phyloP scores from a whole-genome alignment of 2,329 filamentous ascomycete genomes.

The Aureobasidium lini region DNA sequence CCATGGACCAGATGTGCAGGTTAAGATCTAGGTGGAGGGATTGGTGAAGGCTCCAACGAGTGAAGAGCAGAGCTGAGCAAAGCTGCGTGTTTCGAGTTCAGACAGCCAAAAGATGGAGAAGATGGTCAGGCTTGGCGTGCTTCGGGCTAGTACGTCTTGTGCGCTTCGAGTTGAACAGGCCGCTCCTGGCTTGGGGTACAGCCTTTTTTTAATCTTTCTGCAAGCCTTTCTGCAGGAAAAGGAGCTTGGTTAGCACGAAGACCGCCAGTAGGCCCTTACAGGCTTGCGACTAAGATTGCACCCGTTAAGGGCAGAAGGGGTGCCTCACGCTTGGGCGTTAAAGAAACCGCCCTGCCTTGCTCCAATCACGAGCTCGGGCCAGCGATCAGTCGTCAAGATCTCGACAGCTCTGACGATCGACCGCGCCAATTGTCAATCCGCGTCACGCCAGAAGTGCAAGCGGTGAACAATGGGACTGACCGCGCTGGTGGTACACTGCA shows the following conservation, averaged over 20 bases:
- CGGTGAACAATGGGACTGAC: slow-evolving; percentile 12
- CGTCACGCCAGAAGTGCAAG: slow-evolving; percentile 13
- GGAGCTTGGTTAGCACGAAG: slow-evolving; percentile 11
- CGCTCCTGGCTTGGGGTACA: slow-evolving; percentile 2
- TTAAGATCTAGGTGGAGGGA: neutral
- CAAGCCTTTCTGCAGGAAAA: slow-evolving; percentile 12
- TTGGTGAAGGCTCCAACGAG: neutral
- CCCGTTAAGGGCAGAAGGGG: slow-evolving; percentile 14
- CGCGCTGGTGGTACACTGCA: slow-evolving; percentile 4
- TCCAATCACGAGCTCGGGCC: slow-evolving; percentile 12
- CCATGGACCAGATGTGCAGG: slow-evolving; percentile 30
- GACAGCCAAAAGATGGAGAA: slow-evolving; percentile 6
- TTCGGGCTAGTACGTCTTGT: slow-evolving; percentile 5
- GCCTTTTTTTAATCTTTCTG: slow-evolving; percentile 13
- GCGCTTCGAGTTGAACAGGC: slow-evolving; percentile 7
- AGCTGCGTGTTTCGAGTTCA: slow-evolving; percentile 7
- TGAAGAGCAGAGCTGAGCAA: neutral
- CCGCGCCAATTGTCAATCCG: slow-evolving; percentile 12
- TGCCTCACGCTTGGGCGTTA: slow-evolving; percentile 13
- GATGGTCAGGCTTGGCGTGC: slow-evolving; percentile 5
- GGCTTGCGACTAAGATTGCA: slow-evolving; percentile 12
- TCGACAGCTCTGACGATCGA: slow-evolving; percentile 9
- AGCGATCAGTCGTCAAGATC: slow-evolving; percentile 2
- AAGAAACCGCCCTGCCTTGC: slow-evolving; percentile 10
- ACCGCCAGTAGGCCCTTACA: slow-evolving; percentile 11